A percentile compares a stretch with the other conserved stretches of the same genome.
Conservation (phyloP, 2,329 filamentous ascomycete species). For the Ophiocordyceps sinensis region DNA sequence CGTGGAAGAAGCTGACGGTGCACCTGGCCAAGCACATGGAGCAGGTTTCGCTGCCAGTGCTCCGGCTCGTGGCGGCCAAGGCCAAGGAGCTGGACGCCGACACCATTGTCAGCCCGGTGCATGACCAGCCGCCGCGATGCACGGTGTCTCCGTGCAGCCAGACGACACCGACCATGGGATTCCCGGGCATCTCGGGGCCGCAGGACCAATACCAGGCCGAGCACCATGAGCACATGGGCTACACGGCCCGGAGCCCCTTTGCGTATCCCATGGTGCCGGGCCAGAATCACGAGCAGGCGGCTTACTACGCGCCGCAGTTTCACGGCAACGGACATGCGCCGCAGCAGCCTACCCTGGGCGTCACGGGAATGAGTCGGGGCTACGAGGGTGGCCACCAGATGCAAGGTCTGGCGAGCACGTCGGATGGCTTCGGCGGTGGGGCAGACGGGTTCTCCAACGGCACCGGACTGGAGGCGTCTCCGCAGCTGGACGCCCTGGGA, state of each 20-base stretch:
- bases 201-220: constrained; percentile 4
- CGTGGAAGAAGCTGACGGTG: constrained; percentile 90
- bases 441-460: constrained; percentile 2
- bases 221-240: constrained; percentile 3
- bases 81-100: constrained; percentile 39
- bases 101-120: constrained; percentile 53
- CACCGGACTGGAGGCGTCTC: constrained; percentile 16
- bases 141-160: constrained; percentile 12
- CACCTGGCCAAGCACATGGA: constrained; percentile 93
- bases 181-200: constrained; percentile 6
- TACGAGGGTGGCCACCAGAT: not conserved
- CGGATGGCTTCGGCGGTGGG: not conserved
- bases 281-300: constrained; percentile 6
- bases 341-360: constrained; percentile 11
- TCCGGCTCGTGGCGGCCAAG: constrained; percentile 39
- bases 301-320: constrained; percentile 12
- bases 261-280: constrained; percentile 13
- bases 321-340: constrained; percentile 12
- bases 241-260: constrained; percentile 8
- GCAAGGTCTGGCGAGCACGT: not conserved
- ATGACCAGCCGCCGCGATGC: constrained; percentile 34
- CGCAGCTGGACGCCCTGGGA: constrained; percentile 16
- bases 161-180: constrained; percentile 7
- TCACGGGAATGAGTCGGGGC: constrained; percentile 11
- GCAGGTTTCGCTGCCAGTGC: constrained; percentile 69